Evolutionary conservation across 1,284 basidiomycete species (phyloP).

Genomic region (Microstroma glucosiphilum): DNA sequence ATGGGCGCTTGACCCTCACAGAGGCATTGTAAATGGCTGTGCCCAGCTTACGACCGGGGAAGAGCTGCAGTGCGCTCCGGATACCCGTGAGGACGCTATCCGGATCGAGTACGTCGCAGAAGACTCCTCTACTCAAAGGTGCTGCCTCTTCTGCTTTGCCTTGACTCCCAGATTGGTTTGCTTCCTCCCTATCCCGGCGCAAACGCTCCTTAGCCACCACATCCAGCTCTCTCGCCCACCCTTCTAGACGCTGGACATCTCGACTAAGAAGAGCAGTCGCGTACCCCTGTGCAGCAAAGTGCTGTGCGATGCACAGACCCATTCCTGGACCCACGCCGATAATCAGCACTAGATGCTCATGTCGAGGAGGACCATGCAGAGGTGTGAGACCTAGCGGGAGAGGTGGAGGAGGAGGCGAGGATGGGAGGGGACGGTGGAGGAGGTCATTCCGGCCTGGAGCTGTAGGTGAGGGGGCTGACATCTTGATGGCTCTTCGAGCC

Average conservation of each 20-base stretch:
- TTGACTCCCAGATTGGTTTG: background rate
- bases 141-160: background rate
- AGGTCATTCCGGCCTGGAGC: constrained; percentile 20
- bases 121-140: constrained; percentile 24
- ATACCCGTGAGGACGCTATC: constrained; percentile 19
- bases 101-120: constrained; percentile 31
- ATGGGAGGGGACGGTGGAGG: constrained; percentile 17
- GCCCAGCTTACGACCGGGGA: constrained; percentile 27
- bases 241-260: constrained; percentile 21
- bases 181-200: no score
- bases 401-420: constrained; percentile 19
- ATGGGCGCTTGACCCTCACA: constrained; percentile 26
- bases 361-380: constrained; percentile 23
- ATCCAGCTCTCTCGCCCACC: constrained; percentile 22
- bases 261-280: constrained; percentile 32
- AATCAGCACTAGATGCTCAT: constrained; percentile 28
- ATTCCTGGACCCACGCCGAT: constrained; percentile 38
- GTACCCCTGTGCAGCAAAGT: constrained; percentile 34
- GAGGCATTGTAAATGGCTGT: constrained; percentile 37
- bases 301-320: constrained; percentile 27
- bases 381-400: constrained; percentile 19
- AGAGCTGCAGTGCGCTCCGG: constrained; percentile 15
- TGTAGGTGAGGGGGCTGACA: no score
- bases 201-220: constrained; percentile 16
- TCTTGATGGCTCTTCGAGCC: no score